Conservation (phyloP, 2,329 filamentous ascomycete genomes). For the Sporothrix euskadiensis region DNA sequence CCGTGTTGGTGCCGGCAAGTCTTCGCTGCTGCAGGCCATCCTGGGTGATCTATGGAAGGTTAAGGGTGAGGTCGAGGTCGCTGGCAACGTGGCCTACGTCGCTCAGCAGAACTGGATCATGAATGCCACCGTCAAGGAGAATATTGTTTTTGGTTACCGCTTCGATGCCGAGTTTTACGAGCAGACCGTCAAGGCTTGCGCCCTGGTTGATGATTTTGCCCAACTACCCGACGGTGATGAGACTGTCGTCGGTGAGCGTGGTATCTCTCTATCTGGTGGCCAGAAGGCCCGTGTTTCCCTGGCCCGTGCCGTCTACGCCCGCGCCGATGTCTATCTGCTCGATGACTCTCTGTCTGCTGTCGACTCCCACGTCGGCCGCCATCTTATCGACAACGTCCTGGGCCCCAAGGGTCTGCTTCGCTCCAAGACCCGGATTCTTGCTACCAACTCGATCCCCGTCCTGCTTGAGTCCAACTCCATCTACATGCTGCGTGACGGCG, state of each 20-base stretch:
- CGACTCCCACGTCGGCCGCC: constrained; percentile 94
- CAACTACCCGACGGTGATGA: constrained; percentile 94
- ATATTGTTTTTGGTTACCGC: constrained; percentile 93
- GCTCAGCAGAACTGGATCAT: constrained; percentile 94
- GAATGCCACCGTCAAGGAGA: constrained; percentile 96
- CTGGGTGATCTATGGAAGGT: constrained; percentile 91
- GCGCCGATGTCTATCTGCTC: constrained; percentile 92
- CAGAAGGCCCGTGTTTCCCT: constrained; percentile 93
- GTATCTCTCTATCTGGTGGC: constrained; percentile 92
- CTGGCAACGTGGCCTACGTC: constrained; percentile 85
- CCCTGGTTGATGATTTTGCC: constrained; percentile 84
- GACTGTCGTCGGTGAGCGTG: constrained; percentile 93
- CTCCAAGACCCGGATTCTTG: constrained; percentile 86
- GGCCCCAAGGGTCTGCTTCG: constrained; percentile 78
- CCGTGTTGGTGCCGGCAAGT: constrained; percentile 92
- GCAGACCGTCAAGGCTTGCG: constrained; percentile 86
- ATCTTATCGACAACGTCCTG: constrained; percentile 92
- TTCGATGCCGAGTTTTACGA: constrained; percentile 96
- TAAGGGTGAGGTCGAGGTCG: constrained; percentile 77
- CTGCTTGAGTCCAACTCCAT: constrained; percentile 88
- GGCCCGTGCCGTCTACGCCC: constrained; percentile 90
- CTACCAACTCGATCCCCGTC: constrained; percentile 93
- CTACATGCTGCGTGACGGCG: constrained; percentile 77
- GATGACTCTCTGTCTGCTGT: constrained; percentile 95
- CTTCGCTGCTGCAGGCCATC: constrained; percentile 83